Percentiles rank a stretch among this genome's conserved stretches.
Evolutionary conservation across 768 basidiomycete genomes (phyloP).

Genomic region (Russula earlei): DNA sequence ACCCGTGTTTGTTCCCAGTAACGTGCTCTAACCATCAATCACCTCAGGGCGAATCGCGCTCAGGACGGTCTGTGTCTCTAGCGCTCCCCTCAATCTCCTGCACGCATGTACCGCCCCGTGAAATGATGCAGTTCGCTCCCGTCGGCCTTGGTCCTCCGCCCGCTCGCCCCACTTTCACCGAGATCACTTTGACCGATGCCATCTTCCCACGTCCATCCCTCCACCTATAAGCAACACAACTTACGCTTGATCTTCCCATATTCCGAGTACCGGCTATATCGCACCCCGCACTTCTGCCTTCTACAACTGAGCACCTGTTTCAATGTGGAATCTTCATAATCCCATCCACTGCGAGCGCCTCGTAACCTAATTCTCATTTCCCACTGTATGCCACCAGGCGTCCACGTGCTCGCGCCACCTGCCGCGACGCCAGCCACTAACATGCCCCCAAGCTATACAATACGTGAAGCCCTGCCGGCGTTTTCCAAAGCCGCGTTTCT

Average conservation of each 20-base stretch:
- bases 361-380: conserved; percentile 9
- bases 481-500: not conserved
- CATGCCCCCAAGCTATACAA: conserved; percentile 1
- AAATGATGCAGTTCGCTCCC: not conserved
- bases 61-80: conserved; percentile 13
- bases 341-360: conserved; percentile 7
- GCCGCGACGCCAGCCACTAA: conserved; percentile 11
- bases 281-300: not conserved
- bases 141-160: conserved; percentile 2
- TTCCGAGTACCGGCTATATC: conserved; percentile 14
- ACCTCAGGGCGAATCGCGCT: conserved; percentile 14
- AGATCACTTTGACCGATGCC: conserved; percentile 14
- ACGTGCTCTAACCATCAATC: conserved; percentile 14
- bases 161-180: conserved; percentile 13
- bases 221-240: not conserved
- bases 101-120: not conserved
- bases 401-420: conserved; percentile 17
- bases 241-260: conserved; percentile 8
- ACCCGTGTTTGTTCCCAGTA: conserved; percentile 8
- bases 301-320: conserved; percentile 2
- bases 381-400: conserved; percentile 18
- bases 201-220: conserved; percentile 16
- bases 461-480: conserved; percentile 9
- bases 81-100: conserved; percentile 13
- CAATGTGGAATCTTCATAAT: conserved; percentile 4